A percentile compares a stretch with the other conserved stretches of the same genome.
These are phyloP conservation scores for Golubevia pallescens DNA, from an alignment of 1,284 basidiomycete genomes.

Conservation along the genomic window DNA sequence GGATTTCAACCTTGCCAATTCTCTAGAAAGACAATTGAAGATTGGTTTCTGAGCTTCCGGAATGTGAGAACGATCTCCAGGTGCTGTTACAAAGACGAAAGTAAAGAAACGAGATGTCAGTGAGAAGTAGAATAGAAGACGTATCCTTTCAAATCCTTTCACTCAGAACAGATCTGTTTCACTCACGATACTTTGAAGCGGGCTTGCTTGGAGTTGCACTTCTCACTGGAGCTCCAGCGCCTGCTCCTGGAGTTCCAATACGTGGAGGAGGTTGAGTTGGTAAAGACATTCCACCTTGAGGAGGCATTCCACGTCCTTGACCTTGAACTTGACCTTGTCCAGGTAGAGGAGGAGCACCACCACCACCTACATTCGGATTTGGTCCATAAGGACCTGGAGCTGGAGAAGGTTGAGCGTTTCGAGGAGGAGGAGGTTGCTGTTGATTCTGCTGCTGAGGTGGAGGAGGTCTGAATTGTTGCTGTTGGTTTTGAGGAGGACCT, in stretches of 20 bases:
- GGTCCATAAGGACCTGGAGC: no score
- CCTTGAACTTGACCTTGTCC: background rate
- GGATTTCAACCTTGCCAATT: slow-evolving; percentile 39
- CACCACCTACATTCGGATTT: background rate
- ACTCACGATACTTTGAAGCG: slow-evolving; percentile 1
- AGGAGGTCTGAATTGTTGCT: background rate
- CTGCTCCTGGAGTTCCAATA: slow-evolving; percentile 1
- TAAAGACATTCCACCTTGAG: background rate
- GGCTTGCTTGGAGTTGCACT: background rate
- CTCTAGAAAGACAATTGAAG: slow-evolving; percentile 35
- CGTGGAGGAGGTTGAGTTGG: no score
- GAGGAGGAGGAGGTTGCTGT: slow-evolving; percentile 10
- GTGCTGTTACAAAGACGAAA: slow-evolving; percentile 12
- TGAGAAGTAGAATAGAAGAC: no score
- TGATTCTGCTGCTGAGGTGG: slow-evolving; percentile 15
- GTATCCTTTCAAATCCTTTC: background rate
- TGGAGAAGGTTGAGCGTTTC: no score
- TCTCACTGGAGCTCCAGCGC: background rate
- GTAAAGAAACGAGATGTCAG: background rate
- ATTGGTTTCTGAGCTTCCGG: slow-evolving; percentile 49
- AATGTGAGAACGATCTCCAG: slow-evolving; percentile 59
- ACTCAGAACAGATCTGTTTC: no score
- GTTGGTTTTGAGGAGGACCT: background rate
- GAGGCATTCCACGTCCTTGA: slow-evolving; percentile 5
- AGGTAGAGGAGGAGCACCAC: background rate